Base-by-base conservation (phyloP, 805 yeast genomes). In the Diddensiella transvaalensis region DNA sequence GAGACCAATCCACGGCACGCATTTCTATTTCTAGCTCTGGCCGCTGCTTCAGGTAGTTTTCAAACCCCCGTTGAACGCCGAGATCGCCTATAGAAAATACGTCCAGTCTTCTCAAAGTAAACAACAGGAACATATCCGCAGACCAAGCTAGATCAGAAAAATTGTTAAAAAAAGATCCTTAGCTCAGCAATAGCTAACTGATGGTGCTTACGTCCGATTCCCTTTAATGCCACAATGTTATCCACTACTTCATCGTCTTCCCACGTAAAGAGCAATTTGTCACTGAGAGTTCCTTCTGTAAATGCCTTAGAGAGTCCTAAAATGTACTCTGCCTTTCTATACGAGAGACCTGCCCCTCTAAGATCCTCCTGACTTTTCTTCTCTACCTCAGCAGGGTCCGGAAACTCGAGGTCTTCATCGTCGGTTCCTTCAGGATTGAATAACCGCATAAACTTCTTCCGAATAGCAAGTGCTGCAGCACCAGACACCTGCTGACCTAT, bases 21-120 rank as follows among this genome's bases (percentile, higher is more conserved):
- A 80, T 62, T 41, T 74, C 73, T 33, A 67, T 58, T 5, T 76
- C 56, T 11, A 82, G 50, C 42, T 55, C 48, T 4, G 63, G 64
- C 8, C 65, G 57, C 5, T 51, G 55, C 68, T 40, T 73, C 71
- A 86, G 62, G 64, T 87, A 90, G 23, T 73, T 63, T 0, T 87
- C 76, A 50, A 83, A 77, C 0, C 97, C 97, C 53, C 95, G 70
- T 26, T 90, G 88, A 1, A 90, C 77, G 1, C 96, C 97, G 41
- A 90, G 67, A 66, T 90, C 97, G 17, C 82, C 87, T 3, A 77
- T 69, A 3, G 93, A 83, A 63, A 87, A 87, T 0, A 87, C 78
- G 62, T 90, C 82, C 60, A 78, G 61, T 48, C 86, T 74, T 22
- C 74, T 75, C 40, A 89, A 67, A 1, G 85, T 84, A 60, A 87